phyloP scores from a whole-genome alignment of 768 basidiomycete species.

The Clitopilus passeckerianus region DNA sequence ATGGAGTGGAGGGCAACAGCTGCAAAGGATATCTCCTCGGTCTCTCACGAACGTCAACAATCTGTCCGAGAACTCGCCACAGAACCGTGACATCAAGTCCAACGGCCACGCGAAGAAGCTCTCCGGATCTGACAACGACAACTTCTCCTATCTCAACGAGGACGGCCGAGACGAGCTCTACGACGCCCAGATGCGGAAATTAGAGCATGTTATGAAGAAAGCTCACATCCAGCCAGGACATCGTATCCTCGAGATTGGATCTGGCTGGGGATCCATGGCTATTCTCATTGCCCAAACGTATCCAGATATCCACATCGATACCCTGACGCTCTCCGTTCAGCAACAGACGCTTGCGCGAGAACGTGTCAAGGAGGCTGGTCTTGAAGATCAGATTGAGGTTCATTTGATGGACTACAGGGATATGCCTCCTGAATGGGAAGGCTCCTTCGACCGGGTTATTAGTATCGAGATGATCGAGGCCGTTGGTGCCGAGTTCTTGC shows the following conservation, averaged over 20 bases:
- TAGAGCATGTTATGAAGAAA: slow-evolving; percentile 59
- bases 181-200: slow-evolving; percentile 55
- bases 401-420: slow-evolving; percentile 75
- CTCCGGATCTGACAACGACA: neutral
- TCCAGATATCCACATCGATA: slow-evolving; percentile 58
- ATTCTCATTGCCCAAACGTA: slow-evolving; percentile 49
- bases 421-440: slow-evolving; percentile 60
- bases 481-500: slow-evolving; percentile 62
- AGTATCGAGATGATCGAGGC: slow-evolving; percentile 80
- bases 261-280: slow-evolving; percentile 73
- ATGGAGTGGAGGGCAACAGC: slow-evolving; percentile 30
- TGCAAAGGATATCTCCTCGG: slow-evolving; percentile 2
- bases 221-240: slow-evolving; percentile 55
- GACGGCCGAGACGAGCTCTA: slow-evolving; percentile 25
- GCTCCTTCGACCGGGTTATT: slow-evolving; percentile 62
- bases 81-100: neutral
- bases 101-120: neutral
- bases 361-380: slow-evolving; percentile 47
- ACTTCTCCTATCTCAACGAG: neutral
- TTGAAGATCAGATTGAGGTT: slow-evolving; percentile 49
- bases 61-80: neutral
- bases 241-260: slow-evolving; percentile 70
- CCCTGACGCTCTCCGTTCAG: slow-evolving; percentile 65
- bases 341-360: slow-evolving; percentile 57
- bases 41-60: slow-evolving; percentile 5